Evolutionary conservation across 2,329 filamentous ascomycete genomes (phyloP), one percentile per base, ranked within the genome.

Genomic region (Aureobasidium sp.): DNA sequence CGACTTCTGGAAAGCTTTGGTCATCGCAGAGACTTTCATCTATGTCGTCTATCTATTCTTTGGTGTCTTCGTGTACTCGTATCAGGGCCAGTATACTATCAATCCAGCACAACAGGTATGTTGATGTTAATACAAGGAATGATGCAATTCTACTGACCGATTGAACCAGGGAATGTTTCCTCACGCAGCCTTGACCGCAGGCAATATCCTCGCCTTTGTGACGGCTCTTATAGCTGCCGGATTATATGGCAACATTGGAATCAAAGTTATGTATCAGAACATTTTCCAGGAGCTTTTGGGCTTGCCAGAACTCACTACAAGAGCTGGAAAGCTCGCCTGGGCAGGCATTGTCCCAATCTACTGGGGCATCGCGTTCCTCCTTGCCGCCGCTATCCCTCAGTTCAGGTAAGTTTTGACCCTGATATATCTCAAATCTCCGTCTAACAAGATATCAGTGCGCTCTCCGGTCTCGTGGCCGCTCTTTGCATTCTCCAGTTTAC

Each of bases 401-500:
- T 61, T 65, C 62, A 59, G 55, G 41, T 64, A 59, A 29, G 29
- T 6, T 3, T 8, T 0, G 2, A 6, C 7, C 0, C 10, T 21
- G 21, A 13, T 3, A 4, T 21, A 7, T 27, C 29, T 57, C 39
- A 27, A 5, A 6, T 10, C 6, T 27, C 3, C 11, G 2, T n/a
- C 54, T 59, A 39, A 59, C 25, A 30, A 1, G 9, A 4, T 25
- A 3, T 7, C 21, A 59, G 57, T 21, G 57, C 57, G 25, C 59
- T 72, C 14, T 62, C 63, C n/a, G 75, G 75, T 4, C 72, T 84
- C 45, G 77, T 83, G 29, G 78, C 76, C 3, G 80, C 81, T 1
- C 69, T 81, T 1, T 82, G 79, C 66, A 82, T 84, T 61, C 68
- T 85, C 59, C 79, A 83, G 63, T 84, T 85, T 70, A 82, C 79